Evolutionary conservation across 2,329 filamentous ascomycete species (phyloP).

Genomic region (Alternaria angustiovoidea): DNA sequence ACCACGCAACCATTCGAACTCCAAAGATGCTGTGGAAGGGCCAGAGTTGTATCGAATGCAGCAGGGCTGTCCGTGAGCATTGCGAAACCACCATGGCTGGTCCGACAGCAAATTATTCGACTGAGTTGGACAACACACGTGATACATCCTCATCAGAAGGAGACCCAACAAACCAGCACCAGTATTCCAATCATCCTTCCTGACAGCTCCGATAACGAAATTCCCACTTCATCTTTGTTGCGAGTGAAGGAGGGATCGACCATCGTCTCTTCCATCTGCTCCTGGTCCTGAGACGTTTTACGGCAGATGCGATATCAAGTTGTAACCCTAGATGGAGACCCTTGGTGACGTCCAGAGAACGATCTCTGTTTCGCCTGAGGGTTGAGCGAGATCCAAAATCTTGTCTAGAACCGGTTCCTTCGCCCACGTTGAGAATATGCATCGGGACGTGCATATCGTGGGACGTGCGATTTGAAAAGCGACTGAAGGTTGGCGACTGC

Average conservation of each 20-base stretch:
- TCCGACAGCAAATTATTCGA: neutral
- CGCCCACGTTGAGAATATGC: neutral
- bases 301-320: neutral
- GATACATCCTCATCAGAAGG: no score
- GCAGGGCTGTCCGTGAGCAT: neutral
- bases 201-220: neutral
- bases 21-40: neutral
- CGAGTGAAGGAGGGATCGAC: neutral
- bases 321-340: neutral
- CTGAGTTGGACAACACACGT: neutral
- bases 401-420: neutral
- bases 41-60: neutral
- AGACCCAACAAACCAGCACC: no score
- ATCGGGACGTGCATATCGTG: neutral
- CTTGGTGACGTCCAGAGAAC: neutral
- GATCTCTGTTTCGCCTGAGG: no score
- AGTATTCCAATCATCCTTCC: no score
- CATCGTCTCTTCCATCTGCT: neutral
- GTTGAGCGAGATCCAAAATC: neutral
- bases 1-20: neutral
- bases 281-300: neutral
- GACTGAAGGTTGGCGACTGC: neutral
- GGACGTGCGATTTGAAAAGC: neutral
- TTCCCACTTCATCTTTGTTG: neutral
- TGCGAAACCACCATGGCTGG: neutral